These are phyloP conservation scores for Crassisporium funariophilum DNA, from an alignment of 768 basidiomycete genomes.

Conservation along the genomic window DNA sequence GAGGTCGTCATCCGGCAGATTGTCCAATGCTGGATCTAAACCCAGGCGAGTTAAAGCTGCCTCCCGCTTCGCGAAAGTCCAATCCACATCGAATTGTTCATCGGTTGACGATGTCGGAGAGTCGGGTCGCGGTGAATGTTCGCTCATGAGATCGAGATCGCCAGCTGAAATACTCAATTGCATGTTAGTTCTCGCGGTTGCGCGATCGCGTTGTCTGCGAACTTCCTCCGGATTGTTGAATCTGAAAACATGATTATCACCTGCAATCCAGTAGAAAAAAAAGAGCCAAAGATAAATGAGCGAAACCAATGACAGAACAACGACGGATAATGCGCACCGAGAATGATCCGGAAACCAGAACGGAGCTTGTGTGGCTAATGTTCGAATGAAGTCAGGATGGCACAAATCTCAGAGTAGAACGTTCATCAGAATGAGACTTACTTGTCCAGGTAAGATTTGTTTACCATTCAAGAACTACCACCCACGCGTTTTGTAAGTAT, in stretches of 20 bases:
- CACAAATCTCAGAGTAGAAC: constrained; percentile 6
- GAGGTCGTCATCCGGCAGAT: constrained; percentile 91
- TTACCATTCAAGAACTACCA: constrained; percentile 91
- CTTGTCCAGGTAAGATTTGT: constrained; percentile 75
- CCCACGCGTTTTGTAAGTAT: constrained; percentile 3
- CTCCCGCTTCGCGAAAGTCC: constrained; percentile 96
- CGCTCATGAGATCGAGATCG: constrained; percentile 59
- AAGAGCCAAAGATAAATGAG: constrained; percentile 2
- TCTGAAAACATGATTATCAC: constrained; percentile 96
- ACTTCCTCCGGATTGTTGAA: constrained; percentile 97
- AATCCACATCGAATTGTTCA: constrained; percentile 79
- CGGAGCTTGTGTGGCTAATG: constrained; percentile 77
- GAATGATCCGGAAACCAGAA: constrained; percentile 95
- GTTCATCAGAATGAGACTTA: constrained; percentile 42
- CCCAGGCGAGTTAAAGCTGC: constrained; percentile 88
- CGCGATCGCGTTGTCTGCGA: constrained; percentile 85
- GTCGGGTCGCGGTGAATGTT: constrained; percentile 71
- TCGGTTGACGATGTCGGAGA: constrained; percentile 73
- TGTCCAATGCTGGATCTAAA: constrained; percentile 86
- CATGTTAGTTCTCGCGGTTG: constrained; percentile 69
- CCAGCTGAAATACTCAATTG: constrained; percentile 64
- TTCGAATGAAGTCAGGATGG: constrained; percentile 10
- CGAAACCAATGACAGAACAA: constrained; percentile 11
- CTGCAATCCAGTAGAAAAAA: constrained; percentile 37
- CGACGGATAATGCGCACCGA: constrained; percentile 67